These are phyloP conservation scores for Fusarium sp. DNA, from an alignment of 2,329 filamentous ascomycete species.

Conservation along the genomic window DNA sequence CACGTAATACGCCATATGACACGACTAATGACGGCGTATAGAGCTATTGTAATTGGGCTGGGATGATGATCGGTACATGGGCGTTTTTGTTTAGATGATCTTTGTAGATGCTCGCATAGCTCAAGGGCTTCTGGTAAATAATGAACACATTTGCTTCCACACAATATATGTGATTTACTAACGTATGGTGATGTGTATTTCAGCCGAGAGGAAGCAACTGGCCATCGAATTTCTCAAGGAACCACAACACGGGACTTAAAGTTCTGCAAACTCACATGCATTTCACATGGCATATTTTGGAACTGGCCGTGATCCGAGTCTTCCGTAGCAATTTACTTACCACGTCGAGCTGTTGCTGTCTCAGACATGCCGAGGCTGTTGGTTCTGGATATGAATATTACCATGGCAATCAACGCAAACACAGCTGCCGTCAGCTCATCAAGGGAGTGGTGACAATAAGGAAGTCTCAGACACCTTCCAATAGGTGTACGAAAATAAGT, in stretches of 20 bases:
- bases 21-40: conserved; percentile 21
- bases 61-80: background rate
- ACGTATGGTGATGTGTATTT: no score
- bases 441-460: no score
- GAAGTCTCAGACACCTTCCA: background rate
- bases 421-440: background rate
- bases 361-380: background rate
- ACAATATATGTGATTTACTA: no score
- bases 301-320: background rate
- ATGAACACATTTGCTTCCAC: background rate
- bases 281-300: background rate
- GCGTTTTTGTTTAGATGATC: background rate
- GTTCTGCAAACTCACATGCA: background rate
- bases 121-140: background rate
- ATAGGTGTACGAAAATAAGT: fast-evolving
- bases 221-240: background rate
- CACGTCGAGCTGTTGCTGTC: background rate
- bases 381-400: background rate
- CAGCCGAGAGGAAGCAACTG: no score
- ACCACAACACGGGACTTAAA: fast-evolving
- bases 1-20: background rate
- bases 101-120: no score
- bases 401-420: background rate
- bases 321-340: background rate
- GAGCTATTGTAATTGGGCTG: background rate